These are phyloP conservation scores for Volvox carteri DNA, from an alignment of 163 green algal genomes.

Conservation along the genomic window DNA sequence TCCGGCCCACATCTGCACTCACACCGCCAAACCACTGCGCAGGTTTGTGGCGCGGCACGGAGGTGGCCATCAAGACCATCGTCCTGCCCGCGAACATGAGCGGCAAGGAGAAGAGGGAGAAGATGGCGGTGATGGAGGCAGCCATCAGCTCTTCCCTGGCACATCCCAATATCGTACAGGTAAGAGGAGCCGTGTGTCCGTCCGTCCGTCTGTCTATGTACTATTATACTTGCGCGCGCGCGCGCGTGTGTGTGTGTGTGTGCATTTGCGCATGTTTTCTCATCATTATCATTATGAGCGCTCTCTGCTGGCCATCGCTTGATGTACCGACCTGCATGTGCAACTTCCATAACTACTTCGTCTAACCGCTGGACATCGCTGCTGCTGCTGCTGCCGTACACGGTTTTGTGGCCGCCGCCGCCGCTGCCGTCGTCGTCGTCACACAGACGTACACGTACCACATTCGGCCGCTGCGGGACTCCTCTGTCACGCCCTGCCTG, in stretches of 20 bases:
- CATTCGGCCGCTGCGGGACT: slow-evolving; percentile 55
- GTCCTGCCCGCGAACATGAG: slow-evolving; percentile 59
- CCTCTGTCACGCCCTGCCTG: not conserved
- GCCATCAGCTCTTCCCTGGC: slow-evolving; percentile 52
- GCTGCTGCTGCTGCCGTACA: no score
- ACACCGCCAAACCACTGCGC: not conserved
- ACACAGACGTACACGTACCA: slow-evolving; percentile 60
- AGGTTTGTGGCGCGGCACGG: slow-evolving; percentile 67
- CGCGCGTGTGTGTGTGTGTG: no score
- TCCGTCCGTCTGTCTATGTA: not conserved
- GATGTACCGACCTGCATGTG: not conserved
- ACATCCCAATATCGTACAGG: slow-evolving; percentile 47
- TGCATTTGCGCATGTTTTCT: no score
- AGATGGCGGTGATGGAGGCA: slow-evolving; percentile 62
- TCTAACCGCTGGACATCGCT: no score
- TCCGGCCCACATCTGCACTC: no score
- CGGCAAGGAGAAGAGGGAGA: slow-evolving; percentile 66
- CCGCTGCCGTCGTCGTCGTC: no score
- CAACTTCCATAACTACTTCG: no score
- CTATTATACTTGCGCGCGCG: no score
- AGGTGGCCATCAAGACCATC: slow-evolving; percentile 65
- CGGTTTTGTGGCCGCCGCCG: no score
- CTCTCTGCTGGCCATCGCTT: not conserved
- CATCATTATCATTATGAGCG: not conserved
- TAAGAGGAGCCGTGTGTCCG: not conserved